Percentiles rank a stretch among this genome's conserved stretches.
Conservation (phyloP, 176 grass and related monocot species). For the Puya raimondii region DNA sequence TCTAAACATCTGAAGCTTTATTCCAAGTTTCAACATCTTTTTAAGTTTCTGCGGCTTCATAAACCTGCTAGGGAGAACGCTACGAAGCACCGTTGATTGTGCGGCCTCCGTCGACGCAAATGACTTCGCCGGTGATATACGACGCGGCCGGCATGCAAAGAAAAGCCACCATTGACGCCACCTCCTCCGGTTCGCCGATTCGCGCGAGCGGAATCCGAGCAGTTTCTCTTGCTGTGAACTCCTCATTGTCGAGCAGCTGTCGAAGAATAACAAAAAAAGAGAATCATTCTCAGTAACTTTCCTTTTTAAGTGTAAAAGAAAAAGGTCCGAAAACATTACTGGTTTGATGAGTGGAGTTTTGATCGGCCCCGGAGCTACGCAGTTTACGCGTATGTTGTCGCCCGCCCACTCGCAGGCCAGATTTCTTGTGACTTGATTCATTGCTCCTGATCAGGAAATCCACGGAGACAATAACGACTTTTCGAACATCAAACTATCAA, state of each 20-base stretch:
- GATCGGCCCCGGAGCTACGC: neutral
- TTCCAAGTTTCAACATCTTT: too few species aligned
- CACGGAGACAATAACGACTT: too few species aligned
- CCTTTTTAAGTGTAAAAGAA: too few species aligned
- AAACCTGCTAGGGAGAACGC: neutral
- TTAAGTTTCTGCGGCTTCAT: neutral
- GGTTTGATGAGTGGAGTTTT: conserved; percentile 19
- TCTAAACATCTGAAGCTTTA: neutral
- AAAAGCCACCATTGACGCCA: conserved; percentile 26
- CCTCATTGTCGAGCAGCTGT: neutral
- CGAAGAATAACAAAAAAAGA: neutral
- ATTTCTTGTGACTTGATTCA: neutral
- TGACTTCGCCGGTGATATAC: conserved; percentile 37
- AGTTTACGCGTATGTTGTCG: neutral
- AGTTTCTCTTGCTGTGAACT: neutral
- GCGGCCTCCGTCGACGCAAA: conserved; percentile 39
- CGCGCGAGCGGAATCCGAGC: conserved; percentile 20
- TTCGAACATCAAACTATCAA: too few species aligned
- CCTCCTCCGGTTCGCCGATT: conserved; percentile 28
- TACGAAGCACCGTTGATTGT: neutral
- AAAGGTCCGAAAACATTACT: neutral
- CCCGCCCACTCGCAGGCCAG: neutral
- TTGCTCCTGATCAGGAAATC: neutral
- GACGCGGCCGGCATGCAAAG: conserved; percentile 36
- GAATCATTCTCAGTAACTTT: too few species aligned